Evolutionary conservation across 192 early-diverging fungal genomes (phyloP), one percentile per base, ranked within the genome.

Genomic region (Coemansia sp.): DNA sequence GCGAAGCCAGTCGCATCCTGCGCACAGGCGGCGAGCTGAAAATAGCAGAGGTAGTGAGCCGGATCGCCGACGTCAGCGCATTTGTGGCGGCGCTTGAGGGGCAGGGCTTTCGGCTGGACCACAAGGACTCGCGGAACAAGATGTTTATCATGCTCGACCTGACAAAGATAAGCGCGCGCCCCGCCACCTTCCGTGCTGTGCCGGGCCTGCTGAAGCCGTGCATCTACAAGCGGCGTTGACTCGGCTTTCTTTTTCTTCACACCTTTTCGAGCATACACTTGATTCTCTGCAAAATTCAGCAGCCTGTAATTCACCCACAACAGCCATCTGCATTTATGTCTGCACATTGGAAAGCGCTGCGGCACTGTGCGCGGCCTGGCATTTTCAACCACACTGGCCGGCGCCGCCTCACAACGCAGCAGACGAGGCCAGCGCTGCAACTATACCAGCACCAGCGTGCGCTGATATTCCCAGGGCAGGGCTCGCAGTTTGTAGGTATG

Each of bases 91-190:
- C 88, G 8, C 76, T 98, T 53, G 84, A 86, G 54, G 71, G 58
- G 1, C 62, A 92, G 21, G 96, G 96, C 0, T 95, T 96, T 69
- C 88, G 87, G 63, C 76, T 92, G 32, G 73, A 76, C 56, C 71
- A 68, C 60, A 92, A 90, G 84, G 89, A 95, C 62, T 79, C 86
- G 11, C 76, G 80, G 24, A 96, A 94, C 85, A 95, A 93, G 60
- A 98, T 98, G 96, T 98, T 98, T 86, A 86, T 93, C 45, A 79
- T 95, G 72, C 83, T 98, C 22, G 88, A 94, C 37, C 93, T 95
- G 60, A 69, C 63, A 88, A 98, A 76, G 29, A 64, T 61, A 41
- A 55, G 56, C 19, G 66, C 59, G 14, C 62, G 55, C 10, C 69
- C 66, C 4, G 63, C 76, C 25, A 82, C 75, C 58, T 17, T 62